Evolutionary conservation across 1,139 yeast genomes (phyloP), one percentile per base, ranked within the genome.

Genomic region (Pichia sp.): DNA sequence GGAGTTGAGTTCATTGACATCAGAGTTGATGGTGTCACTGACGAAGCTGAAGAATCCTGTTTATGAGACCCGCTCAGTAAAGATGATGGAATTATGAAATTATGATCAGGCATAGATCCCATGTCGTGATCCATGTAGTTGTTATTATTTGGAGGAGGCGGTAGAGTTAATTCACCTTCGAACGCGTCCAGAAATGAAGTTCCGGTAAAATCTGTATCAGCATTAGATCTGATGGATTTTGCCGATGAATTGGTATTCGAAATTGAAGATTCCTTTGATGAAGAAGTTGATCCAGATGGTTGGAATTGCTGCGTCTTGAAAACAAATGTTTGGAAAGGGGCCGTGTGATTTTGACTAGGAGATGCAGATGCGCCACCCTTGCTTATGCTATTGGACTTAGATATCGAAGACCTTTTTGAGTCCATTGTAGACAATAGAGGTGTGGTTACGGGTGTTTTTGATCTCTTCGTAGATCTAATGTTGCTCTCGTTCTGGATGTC

Each of bases 381-480:
- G 7, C 17, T 26, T 12, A 13, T 12, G 25, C 6, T n/a, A 15
- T 21, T 16, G 22, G 6, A 3, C 4, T 29, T 21, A 6, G 25
- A 21, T 12, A 27, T 37, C 4, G 29, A 6, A 19, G 25, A 27
- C 10, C 53, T 16, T 22, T 22, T n/a, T 21, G 30, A 15, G 48
- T 52, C 48, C 0, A 55, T 48, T 11, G 66, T 58, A 0, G 59
- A 56, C 39, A 61, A 55, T 7, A 55, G 47, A 8, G 66, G 66
- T 1, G 66, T 62, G 15, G 60, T 49, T 1, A 56, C 56, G 1
- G 66, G 64, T 1, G 66, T 60, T 35, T 47, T 56, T 22, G 55
- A 58, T 41, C 60, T 49, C 31, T 56, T 49, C 47, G 40, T 38
- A 28, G 49, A 45, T 13, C 33, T 25, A n/a, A 23, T 23, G 17